Evolutionary conservation across 768 basidiomycete species (phyloP).

Genomic region (Suillus subluteus): DNA sequence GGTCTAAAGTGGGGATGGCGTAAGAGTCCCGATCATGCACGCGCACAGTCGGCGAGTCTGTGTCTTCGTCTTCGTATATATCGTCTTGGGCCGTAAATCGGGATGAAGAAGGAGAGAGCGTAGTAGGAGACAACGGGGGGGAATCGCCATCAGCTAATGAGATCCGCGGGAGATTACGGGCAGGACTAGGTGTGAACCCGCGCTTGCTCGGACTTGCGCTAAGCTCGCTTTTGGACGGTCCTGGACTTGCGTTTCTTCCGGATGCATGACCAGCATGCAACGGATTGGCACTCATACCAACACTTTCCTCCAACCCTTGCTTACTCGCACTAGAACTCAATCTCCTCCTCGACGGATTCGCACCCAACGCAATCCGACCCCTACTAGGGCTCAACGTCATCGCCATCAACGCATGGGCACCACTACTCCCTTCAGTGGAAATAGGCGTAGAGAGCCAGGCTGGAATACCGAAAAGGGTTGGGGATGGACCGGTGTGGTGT

Average conservation of each 20-base stretch:
- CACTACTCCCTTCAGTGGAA: constrained; percentile 18
- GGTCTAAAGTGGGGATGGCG: not conserved
- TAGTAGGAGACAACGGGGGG: constrained; percentile 1
- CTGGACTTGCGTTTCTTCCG: constrained; percentile 24
- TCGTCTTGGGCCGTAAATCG: constrained; percentile 2
- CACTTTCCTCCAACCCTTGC: not conserved
- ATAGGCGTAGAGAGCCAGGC: constrained; percentile 35
- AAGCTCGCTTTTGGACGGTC: constrained; percentile 23
- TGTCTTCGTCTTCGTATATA: not conserved
- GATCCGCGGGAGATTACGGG: constrained; percentile 28
- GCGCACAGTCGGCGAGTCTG: constrained; percentile 1
- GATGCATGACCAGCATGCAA: not conserved
- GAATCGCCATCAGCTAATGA: constrained; percentile 18
- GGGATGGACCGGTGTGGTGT: constrained; percentile 18
- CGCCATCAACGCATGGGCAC: constrained; percentile 42
- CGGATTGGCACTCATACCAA: not conserved
- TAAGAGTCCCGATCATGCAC: not conserved
- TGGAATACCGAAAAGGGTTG: constrained; percentile 29
- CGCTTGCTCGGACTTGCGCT: constrained; percentile 6
- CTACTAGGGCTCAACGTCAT: constrained; percentile 33
- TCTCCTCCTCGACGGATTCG: constrained; percentile 7
- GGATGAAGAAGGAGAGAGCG: constrained; percentile 6
- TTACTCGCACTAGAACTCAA: constrained; percentile 4
- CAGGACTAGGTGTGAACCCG: constrained; percentile 17
- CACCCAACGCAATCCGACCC: constrained; percentile 2